phyloP scores from a whole-genome alignment of 768 basidiomycete species.

The Boletus subcaerulescens region DNA sequence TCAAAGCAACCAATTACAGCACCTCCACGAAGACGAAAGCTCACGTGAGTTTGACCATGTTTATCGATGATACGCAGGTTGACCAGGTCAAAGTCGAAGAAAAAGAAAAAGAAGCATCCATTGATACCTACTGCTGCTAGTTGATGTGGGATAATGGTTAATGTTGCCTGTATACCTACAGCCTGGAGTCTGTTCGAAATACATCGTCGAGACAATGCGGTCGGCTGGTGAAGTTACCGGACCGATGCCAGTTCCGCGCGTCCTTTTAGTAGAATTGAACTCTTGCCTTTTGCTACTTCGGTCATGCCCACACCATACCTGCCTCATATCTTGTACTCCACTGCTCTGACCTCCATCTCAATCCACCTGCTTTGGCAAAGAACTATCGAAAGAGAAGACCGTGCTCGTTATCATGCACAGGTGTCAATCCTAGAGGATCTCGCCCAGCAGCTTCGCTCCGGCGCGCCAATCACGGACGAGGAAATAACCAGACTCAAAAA shows the following conservation, averaged over 20 bases:
- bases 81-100: slow-evolving; percentile 15
- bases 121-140: background rate
- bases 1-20: background rate
- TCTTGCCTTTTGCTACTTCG: background rate
- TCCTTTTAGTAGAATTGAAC: too few relatives aligned
- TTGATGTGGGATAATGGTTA: slow-evolving; percentile 3
- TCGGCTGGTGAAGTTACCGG: too few relatives aligned
- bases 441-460: slow-evolving; percentile 47
- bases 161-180: background rate
- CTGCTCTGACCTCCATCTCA: slow-evolving; percentile 63
- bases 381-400: slow-evolving; percentile 49
- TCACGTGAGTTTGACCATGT: slow-evolving; percentile 11
- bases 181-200: background rate
- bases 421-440: slow-evolving; percentile 63
- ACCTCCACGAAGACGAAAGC: slow-evolving; percentile 12
- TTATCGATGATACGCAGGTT: background rate
- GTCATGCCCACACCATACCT: slow-evolving; percentile 42
- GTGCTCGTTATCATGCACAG: slow-evolving; percentile 52
- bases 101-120: slow-evolving; percentile 18
- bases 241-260: too few relatives aligned
- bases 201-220: background rate
- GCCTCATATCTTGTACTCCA: slow-evolving; percentile 62
- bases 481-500: slow-evolving; percentile 55
- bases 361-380: slow-evolving; percentile 62
- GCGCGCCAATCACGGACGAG: slow-evolving; percentile 41